Base-by-base conservation (phyloP, 305 asterid species). In the Fraxinus platypoda region DNA sequence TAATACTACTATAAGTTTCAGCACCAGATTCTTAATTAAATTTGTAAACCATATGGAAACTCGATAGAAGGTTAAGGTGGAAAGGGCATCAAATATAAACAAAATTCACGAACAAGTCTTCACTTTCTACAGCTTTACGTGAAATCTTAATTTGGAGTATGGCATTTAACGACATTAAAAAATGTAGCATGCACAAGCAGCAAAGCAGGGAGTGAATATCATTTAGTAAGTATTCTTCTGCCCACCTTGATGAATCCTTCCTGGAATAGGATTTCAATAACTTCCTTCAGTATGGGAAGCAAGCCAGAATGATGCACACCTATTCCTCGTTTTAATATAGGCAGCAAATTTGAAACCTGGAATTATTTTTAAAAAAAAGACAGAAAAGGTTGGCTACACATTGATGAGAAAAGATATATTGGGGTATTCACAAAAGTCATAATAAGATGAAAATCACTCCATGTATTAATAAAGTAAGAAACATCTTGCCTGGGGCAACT, bases 221-320 rank as follows among this genome's bases (percentile, higher is more conserved):
- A 57, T 35, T 52, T 31, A 84, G 43, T 12, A 70, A 82, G 54
- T 12, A 54, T 78, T 64, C 82, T 78, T 81, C 77, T 38, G 78
- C 93, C 86, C 82, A 93, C 98, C 99, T 96, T 96, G 85, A 96
- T 93, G 75, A 92, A 86, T 43, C 99, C 98, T 93, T 96, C 99
- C 87, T 96, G 99, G 89, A 96, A 96, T 87, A 96, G 86, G 83
- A 96, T 94, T 89, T 96, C 99, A 81, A 96, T 94, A 62, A 94
- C 98, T 90, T 96, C 99, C 91, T 96, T 96, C 74, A 96, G 86
- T 88, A 96, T 96, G 78, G 99, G 99, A 83, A 96, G 97, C 90
- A 96, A 90, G 74, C 99, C 98, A 89, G 99, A 96, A 89, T 96
- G 99, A 89, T 96, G 99, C 66, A 96, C 98, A 46, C 98, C 98